Percentiles rank a stretch among this genome's conserved stretches.
Conservation (phyloP, 441 rosid species). For the Metrosideros polymorpha region DNA sequence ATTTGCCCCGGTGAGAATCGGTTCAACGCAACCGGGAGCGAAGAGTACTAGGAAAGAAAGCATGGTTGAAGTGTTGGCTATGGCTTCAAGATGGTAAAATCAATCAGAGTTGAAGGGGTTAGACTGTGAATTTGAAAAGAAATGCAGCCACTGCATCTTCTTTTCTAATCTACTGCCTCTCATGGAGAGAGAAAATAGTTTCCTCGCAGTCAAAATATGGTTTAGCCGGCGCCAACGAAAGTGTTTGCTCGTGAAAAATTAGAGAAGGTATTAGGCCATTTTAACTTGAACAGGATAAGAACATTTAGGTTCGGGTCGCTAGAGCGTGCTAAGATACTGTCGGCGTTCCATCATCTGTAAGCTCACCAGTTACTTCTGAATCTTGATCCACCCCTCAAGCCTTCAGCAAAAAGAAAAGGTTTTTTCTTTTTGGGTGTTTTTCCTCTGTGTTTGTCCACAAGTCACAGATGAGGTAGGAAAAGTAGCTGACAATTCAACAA, state of each 20-base stretch:
- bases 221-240: not conserved
- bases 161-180: not conserved
- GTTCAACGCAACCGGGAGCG: not conserved
- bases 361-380: not conserved
- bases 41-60: not conserved
- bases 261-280: not conserved
- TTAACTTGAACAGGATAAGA: not conserved
- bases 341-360: not conserved
- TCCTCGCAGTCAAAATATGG: not conserved
- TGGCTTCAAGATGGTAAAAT: not conserved
- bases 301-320: not conserved
- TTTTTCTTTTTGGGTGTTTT: not conserved
- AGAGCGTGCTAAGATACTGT: not conserved
- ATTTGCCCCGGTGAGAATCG: not conserved
- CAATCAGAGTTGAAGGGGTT: not conserved
- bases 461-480: not conserved
- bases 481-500: not conserved
- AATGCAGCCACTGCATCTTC: not conserved
- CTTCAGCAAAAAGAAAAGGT: not conserved
- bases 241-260: not conserved
- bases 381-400: not conserved
- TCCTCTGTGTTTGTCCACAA: not conserved
- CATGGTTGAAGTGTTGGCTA: not conserved
- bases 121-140: not conserved
- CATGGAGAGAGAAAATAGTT: not conserved